Percentiles rank a stretch among this genome's conserved stretches.
phyloP scores from a whole-genome alignment of 225 moss, liverwort and hornwort genomes.

The Marchantia polymorpha region DNA sequence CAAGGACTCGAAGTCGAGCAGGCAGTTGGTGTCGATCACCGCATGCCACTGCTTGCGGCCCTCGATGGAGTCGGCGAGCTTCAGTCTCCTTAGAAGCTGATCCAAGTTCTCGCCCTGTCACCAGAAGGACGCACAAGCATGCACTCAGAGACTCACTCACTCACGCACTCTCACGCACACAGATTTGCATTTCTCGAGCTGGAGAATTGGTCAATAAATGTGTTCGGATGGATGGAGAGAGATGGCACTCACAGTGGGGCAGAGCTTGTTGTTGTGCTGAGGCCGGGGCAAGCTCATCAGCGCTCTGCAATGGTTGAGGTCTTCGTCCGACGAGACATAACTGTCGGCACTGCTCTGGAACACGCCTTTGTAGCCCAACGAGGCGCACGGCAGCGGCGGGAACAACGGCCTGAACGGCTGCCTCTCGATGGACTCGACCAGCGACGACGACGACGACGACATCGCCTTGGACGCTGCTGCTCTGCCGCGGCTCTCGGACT shows the following conservation, averaged over 20 bases:
- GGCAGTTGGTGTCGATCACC: slow-evolving; percentile 68
- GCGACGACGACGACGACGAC: slow-evolving; percentile 18
- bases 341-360: slow-evolving; percentile 43
- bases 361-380: slow-evolving; percentile 38
- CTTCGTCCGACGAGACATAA: slow-evolving; percentile 43
- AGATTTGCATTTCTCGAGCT: too few relatives aligned
- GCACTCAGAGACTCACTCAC: too few relatives aligned
- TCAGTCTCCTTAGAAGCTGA: slow-evolving; percentile 49
- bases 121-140: too few relatives aligned
- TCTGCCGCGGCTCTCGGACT: slow-evolving; percentile 10
- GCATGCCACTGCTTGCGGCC: slow-evolving; percentile 68
- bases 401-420: slow-evolving; percentile 64
- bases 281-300: slow-evolving; percentile 50
- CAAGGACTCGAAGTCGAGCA: slow-evolving; percentile 56
- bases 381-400: slow-evolving; percentile 41
- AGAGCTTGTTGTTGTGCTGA: slow-evolving; percentile 32
- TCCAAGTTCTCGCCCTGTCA: slow-evolving; percentile 50
- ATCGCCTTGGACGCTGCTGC: slow-evolving; percentile 10
- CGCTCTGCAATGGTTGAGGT: slow-evolving; percentile 35
- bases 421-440: slow-evolving; percentile 34
- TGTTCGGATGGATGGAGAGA: too few relatives aligned
- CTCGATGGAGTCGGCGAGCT: slow-evolving; percentile 44
- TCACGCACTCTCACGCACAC: too few relatives aligned
- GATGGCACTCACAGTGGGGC: slow-evolving; percentile 32
- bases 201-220: too few relatives aligned